Evolutionary conservation across 1,139 yeast genomes (phyloP).

Genomic region (Diutina catenulata): DNA sequence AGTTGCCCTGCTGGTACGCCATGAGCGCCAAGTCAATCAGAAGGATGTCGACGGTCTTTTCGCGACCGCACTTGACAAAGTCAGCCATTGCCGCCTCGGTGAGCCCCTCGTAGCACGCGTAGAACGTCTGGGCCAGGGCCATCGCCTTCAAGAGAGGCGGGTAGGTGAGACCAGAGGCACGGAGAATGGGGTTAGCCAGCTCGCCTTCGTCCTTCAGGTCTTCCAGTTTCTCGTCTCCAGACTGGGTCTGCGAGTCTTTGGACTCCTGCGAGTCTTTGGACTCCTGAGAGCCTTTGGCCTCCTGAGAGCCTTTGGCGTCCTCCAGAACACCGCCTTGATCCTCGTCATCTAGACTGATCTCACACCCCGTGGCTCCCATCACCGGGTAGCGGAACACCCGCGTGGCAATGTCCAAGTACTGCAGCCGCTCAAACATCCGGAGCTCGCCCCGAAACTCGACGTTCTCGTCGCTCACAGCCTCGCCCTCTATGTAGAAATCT

Average conservation of each 20-base stretch:
- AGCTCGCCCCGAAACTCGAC: slow-evolving; percentile 3
- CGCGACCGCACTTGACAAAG: slow-evolving; percentile 36
- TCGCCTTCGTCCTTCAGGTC: no score
- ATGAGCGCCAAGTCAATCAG: slow-evolving; percentile 75
- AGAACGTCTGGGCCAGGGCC: slow-evolving; percentile 9
- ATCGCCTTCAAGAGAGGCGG: slow-evolving; percentile 7
- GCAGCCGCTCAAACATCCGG: neutral
- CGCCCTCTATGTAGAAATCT: slow-evolving; percentile 1
- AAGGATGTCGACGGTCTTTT: slow-evolving; percentile 59
- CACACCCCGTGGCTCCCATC: neutral
- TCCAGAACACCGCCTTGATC: no score
- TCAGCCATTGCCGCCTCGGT: slow-evolving; percentile 23
- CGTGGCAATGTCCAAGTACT: neutral
- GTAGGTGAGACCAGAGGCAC: no score
- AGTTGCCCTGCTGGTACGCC: slow-evolving; percentile 47
- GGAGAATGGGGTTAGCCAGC: no score
- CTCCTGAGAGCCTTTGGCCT: no score
- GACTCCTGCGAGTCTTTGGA: no score
- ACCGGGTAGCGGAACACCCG: neutral
- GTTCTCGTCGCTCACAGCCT: neutral
- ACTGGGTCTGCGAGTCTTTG: no score
- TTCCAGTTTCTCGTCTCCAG: no score
- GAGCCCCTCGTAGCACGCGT: slow-evolving; percentile 7
- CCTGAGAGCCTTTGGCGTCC: no score
- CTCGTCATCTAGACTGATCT: no score